Evolutionary conservation across 2,329 filamentous ascomycete species (phyloP).

Genomic region (Trichoderma sp.): DNA sequence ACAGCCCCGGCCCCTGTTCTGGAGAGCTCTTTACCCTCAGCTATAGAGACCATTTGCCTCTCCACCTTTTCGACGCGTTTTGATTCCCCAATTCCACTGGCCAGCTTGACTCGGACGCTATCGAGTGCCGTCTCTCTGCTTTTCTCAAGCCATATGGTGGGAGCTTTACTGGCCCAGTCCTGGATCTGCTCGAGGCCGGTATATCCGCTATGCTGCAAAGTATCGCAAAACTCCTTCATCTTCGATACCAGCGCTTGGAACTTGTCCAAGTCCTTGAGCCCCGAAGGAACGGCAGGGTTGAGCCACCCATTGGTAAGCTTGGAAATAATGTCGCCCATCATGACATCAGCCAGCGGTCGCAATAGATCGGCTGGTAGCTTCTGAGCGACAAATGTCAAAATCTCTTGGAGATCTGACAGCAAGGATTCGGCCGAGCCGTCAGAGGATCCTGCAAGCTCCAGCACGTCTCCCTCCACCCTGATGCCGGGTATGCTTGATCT

Average conservation of each 20-base stretch:
- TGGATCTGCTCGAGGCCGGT: conserved; percentile 63
- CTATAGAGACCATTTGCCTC: conserved; percentile 72
- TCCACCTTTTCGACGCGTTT: conserved; percentile 81
- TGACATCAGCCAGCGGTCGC: conserved; percentile 63
- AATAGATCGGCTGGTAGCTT: conserved; percentile 59
- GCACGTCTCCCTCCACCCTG: conserved; percentile 45
- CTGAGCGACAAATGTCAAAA: conserved; percentile 56
- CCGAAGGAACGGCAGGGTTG: conserved; percentile 72
- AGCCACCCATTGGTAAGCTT: conserved; percentile 75
- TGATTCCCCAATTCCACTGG: conserved; percentile 65
- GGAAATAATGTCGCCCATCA: conserved; percentile 70
- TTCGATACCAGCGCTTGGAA: conserved; percentile 73
- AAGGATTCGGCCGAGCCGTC: conserved; percentile 53
- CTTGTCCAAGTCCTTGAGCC: conserved; percentile 67
- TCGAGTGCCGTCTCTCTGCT: conserved; percentile 80
- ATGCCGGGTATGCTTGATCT: conserved; percentile 45
- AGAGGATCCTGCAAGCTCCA: conserved; percentile 49
- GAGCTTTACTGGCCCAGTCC: conserved; percentile 79
- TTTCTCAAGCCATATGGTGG: conserved; percentile 82
- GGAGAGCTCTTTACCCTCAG: conserved; percentile 66
- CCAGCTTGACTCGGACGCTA: conserved; percentile 69
- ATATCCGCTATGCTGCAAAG: conserved; percentile 65
- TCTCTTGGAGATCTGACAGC: conserved; percentile 55
- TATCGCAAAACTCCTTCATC: conserved; percentile 64
- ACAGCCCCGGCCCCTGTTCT: conserved; percentile 53